phyloP scores from a whole-genome alignment of 805 yeast species.

The Brettanomyces nanus region DNA sequence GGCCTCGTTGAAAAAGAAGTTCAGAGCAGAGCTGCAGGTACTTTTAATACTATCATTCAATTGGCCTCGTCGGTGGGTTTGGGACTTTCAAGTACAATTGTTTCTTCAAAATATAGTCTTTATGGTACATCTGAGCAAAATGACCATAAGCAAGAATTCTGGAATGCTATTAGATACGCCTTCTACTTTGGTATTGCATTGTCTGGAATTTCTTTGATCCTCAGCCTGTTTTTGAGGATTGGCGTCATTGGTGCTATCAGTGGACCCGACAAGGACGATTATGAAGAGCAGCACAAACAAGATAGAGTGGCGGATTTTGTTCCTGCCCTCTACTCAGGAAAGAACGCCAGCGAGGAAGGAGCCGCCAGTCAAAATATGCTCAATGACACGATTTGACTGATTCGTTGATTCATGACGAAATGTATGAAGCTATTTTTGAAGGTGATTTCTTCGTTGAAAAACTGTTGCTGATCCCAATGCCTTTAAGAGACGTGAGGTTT shows the following conservation, averaged over 20 bases:
- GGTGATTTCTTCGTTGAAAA: slow-evolving; percentile 54
- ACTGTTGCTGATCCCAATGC: slow-evolving; percentile 36
- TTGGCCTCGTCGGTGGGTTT: slow-evolving; percentile 34
- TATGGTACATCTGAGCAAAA: slow-evolving; percentile 24
- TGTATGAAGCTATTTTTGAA: too few relatives aligned
- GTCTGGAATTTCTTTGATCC: slow-evolving; percentile 21
- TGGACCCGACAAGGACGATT: background rate
- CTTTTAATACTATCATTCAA: slow-evolving; percentile 37
- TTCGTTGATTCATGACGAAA: too few relatives aligned
- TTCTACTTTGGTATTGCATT: slow-evolving; percentile 33
- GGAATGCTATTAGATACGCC: slow-evolving; percentile 28
- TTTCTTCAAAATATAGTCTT: slow-evolving; percentile 24
- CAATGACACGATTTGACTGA: too few relatives aligned
- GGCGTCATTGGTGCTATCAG: slow-evolving; percentile 28
- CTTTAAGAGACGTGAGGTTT: slow-evolving; percentile 35
- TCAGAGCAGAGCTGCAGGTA: slow-evolving; percentile 41
- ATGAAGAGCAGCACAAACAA: too few relatives aligned
- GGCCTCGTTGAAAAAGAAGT: slow-evolving; percentile 30
- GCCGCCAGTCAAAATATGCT: too few relatives aligned
- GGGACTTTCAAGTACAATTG: slow-evolving; percentile 33
- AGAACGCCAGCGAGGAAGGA: too few relatives aligned
- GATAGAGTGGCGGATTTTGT: too few relatives aligned
- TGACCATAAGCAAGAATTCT: slow-evolving; percentile 18
- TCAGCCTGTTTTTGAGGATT: slow-evolving; percentile 27
- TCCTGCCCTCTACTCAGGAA: too few relatives aligned